A percentile compares a stretch with the other conserved stretches of the same genome.
Evolutionary conservation across 1,284 basidiomycete species (phyloP).

Genomic region (Prillingera fragicola): DNA sequence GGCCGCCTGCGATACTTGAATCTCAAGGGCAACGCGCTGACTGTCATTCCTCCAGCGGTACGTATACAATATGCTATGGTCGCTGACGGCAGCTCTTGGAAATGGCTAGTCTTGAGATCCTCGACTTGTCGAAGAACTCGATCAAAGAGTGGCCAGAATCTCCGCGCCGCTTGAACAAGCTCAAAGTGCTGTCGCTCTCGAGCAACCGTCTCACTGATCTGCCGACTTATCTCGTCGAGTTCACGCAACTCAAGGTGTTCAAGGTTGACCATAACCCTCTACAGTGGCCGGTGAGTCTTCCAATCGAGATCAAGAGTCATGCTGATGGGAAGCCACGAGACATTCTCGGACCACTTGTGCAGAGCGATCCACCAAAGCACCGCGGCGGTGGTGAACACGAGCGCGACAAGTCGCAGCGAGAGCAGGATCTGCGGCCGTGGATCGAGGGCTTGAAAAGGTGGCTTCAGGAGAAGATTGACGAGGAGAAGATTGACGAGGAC

Average conservation of each 20-base stretch:
- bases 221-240: conserved; percentile 71
- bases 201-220: conserved; percentile 76
- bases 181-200: conserved; percentile 84
- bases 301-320: too few relatives aligned
- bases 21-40: conserved; percentile 80
- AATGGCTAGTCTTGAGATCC: conserved; percentile 83
- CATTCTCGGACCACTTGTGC: conserved; percentile 7
- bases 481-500: conserved; percentile 31
- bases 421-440: conserved; percentile 64
- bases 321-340: conserved; percentile 32
- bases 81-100: conserved; percentile 62
- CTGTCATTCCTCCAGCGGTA: conserved; percentile 79
- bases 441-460: conserved; percentile 66
- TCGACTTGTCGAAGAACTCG: conserved; percentile 92
- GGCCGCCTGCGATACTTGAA: conserved; percentile 84
- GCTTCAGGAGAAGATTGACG: conserved; percentile 49
- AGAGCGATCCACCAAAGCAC: conserved; percentile 10
- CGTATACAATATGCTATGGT: conserved; percentile 41
- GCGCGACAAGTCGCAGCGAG: conserved; percentile 27
- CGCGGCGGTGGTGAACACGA: conserved; percentile 2
- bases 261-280: conserved; percentile 87
- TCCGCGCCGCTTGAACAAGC: conserved; percentile 71
- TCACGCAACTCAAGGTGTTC: conserved; percentile 69
- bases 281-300: conserved; percentile 93
- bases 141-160: conserved; percentile 71